A percentile compares a stretch with the other conserved stretches of the same genome.
Conservation (phyloP, 2,329 filamentous ascomycete species). For the Elsinoe batatas region DNA sequence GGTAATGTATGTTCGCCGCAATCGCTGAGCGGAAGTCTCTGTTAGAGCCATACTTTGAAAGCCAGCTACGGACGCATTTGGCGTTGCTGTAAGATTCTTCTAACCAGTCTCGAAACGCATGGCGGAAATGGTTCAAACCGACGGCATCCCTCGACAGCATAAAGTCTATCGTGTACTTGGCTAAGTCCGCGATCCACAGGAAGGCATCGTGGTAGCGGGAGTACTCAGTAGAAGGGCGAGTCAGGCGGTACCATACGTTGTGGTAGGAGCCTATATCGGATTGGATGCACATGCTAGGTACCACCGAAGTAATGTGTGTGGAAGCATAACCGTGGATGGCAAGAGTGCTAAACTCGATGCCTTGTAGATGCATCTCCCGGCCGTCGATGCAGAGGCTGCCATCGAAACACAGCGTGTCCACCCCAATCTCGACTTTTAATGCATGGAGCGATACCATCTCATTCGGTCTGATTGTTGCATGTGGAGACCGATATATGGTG, state of each 20-base stretch:
- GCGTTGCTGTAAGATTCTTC: conserved; percentile 34
- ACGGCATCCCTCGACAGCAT: conserved; percentile 36
- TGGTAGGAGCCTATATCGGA: conserved; percentile 33
- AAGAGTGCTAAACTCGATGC: conserved; percentile 47
- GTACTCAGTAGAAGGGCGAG: conserved; percentile 50
- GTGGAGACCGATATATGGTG: neutral
- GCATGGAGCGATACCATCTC: conserved; percentile 50
- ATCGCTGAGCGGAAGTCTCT: conserved; percentile 56
- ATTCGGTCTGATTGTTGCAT: neutral
- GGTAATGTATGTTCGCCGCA: conserved; percentile 50
- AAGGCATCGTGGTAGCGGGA: conserved; percentile 52
- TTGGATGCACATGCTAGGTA: conserved; percentile 50
- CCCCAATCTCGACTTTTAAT: conserved; percentile 34
- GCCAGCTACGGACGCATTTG: conserved; percentile 46
- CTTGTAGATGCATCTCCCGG: conserved; percentile 34
- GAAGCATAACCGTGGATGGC: conserved; percentile 59
- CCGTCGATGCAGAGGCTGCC: conserved; percentile 42
- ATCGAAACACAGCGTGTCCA: conserved; percentile 46
- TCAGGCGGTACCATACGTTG: conserved; percentile 56
- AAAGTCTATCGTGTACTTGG: conserved; percentile 64
- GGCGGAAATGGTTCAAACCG: conserved; percentile 47
- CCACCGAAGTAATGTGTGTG: conserved; percentile 34
- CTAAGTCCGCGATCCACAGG: conserved; percentile 59
- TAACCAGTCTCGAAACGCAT: conserved; percentile 51
- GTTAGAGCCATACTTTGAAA: conserved; percentile 31